These are phyloP conservation scores for Xylaria sp. DNA, from an alignment of 2,329 filamentous ascomycete species.

Conservation along the genomic window DNA sequence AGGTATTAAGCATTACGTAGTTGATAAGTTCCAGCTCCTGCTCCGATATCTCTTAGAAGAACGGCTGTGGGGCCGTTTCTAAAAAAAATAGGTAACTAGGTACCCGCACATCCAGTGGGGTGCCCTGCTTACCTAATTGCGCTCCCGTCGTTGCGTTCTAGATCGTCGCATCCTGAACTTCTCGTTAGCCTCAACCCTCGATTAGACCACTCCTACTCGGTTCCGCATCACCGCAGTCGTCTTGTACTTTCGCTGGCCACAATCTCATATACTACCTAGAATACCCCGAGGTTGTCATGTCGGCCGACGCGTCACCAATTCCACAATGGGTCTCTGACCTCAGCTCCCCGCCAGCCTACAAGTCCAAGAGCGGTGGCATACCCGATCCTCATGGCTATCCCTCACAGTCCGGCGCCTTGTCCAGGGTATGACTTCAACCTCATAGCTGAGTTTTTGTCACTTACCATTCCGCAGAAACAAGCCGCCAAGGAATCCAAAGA, in stretches of 20 bases:
- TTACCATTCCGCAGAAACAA: conserved; percentile 55
- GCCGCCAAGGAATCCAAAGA: conserved; percentile 62
- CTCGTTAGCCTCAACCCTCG: conserved; percentile 20
- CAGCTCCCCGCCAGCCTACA: conserved; percentile 72
- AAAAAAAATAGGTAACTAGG: too few species aligned
- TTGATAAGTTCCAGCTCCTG: too few species aligned
- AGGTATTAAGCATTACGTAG: too few species aligned
- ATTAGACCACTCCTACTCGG: background rate
- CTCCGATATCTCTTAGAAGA: too few species aligned
- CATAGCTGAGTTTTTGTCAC: background rate
- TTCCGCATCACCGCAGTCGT: background rate
- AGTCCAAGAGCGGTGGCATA: conserved; percentile 73
- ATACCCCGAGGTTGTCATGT: conserved; percentile 30
- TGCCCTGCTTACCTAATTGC: conserved; percentile 20
- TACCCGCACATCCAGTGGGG: background rate
- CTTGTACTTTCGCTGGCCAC: background rate
- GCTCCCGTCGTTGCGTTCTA: background rate
- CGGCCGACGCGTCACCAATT: conserved; percentile 52
- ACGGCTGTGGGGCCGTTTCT: too few species aligned
- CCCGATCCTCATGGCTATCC: conserved; percentile 89
- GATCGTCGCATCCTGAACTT: conserved; percentile 19
- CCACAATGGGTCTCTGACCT: conserved; percentile 89
- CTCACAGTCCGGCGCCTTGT: conserved; percentile 58
- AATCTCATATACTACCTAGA: background rate
- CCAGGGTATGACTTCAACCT: conserved; percentile 61